phyloP scores from a whole-genome alignment of 805 yeast genomes.

The Candida glaebosa region DNA sequence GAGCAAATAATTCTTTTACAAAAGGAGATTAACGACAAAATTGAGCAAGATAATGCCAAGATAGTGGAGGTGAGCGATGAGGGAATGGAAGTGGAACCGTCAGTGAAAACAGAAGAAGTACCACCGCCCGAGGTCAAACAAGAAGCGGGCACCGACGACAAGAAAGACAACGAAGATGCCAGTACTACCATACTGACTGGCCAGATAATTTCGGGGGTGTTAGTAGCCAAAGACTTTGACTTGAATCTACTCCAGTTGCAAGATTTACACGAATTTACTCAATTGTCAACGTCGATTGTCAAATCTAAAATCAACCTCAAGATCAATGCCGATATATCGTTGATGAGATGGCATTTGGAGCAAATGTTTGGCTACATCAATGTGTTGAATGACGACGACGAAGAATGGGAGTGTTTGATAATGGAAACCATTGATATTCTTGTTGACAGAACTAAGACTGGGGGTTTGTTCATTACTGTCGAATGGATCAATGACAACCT shows the following conservation, averaged over 20 bases:
- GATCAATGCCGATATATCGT: slow-evolving; percentile 75
- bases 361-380: slow-evolving; percentile 93
- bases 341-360: slow-evolving; percentile 83
- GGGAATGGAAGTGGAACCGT: slow-evolving; percentile 10
- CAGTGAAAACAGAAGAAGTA: slow-evolving; percentile 44
- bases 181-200: slow-evolving; percentile 19
- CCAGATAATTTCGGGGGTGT: slow-evolving; percentile 65
- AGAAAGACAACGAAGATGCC: slow-evolving; percentile 8
- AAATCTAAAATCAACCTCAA: slow-evolving; percentile 76
- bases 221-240: slow-evolving; percentile 89
- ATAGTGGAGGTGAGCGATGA: slow-evolving; percentile 26
- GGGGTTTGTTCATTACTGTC: slow-evolving; percentile 51
- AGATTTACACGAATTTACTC: slow-evolving; percentile 86
- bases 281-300: slow-evolving; percentile 78
- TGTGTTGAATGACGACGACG: slow-evolving; percentile 54
- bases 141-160: slow-evolving; percentile 17
- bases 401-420: slow-evolving; percentile 41
- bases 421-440: slow-evolving; percentile 43
- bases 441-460: slow-evolving; percentile 34
- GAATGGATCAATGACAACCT: slow-evolving; percentile 86
- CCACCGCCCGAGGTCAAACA: slow-evolving; percentile 55
- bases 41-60: slow-evolving; percentile 42
- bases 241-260: slow-evolving; percentile 76
- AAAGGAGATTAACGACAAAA: slow-evolving; percentile 57
- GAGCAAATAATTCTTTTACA: slow-evolving; percentile 31